Evolutionary conservation across 192 early-diverging fungal genomes (phyloP).

Genomic region (Coemansia sp.): DNA sequence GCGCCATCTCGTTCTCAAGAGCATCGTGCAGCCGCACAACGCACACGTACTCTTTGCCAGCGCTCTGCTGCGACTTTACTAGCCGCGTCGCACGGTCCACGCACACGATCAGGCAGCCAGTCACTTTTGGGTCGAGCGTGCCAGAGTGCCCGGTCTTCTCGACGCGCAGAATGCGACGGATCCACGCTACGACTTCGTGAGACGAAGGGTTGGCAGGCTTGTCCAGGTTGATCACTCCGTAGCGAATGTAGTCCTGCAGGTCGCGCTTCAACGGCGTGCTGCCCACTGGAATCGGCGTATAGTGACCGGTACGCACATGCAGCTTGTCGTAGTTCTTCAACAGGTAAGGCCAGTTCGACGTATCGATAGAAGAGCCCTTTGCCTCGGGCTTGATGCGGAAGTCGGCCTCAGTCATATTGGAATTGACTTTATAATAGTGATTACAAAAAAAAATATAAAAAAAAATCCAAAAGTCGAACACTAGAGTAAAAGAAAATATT

Average conservation of each 20-base stretch:
- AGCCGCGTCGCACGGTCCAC: slow-evolving; percentile 97
- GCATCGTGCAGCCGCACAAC: slow-evolving; percentile 95
- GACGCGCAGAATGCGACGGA: slow-evolving; percentile 93
- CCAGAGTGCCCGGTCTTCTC: slow-evolving; percentile 99
- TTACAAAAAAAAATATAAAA: not conserved
- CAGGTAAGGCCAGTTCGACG: slow-evolving; percentile 94
- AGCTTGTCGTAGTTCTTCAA: slow-evolving; percentile 99
- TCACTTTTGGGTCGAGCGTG: slow-evolving; percentile 99
- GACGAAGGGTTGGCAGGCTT: slow-evolving; percentile 99
- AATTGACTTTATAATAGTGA: not conserved
- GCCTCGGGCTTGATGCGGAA: slow-evolving; percentile 82
- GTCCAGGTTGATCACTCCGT: slow-evolving; percentile 99
- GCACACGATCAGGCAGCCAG: slow-evolving; percentile 98
- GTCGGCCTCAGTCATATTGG: slow-evolving; percentile 30
- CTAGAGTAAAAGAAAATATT: not conserved
- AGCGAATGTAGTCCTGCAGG: slow-evolving; percentile 88
- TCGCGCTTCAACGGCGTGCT: slow-evolving; percentile 94
- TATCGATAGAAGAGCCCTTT: slow-evolving; percentile 79
- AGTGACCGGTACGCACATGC: slow-evolving; percentile 96
- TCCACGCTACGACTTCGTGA: slow-evolving; percentile 99
- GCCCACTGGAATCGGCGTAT: slow-evolving; percentile 96
- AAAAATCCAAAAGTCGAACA: not conserved
- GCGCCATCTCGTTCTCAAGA: slow-evolving; percentile 86
- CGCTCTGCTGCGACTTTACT: slow-evolving; percentile 99
- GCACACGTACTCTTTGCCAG: slow-evolving; percentile 98